Evolutionary conservation across 768 basidiomycete genomes (phyloP).

Genomic region (Termitomyces titanicus): DNA sequence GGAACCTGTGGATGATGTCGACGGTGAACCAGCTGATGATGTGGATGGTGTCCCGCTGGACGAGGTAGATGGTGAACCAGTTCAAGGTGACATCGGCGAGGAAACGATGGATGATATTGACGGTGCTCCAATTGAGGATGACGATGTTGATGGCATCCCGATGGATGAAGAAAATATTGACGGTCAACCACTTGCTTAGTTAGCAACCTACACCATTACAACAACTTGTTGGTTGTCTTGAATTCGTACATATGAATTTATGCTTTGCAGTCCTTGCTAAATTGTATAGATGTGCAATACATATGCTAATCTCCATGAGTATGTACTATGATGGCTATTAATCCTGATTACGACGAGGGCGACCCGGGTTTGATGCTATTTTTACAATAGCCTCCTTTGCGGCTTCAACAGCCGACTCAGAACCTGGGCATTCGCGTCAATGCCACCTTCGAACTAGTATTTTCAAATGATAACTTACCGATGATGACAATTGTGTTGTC

Average conservation of each 20-base stretch:
- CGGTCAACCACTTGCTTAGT: slow-evolving; percentile 1
- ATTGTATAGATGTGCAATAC: neutral
- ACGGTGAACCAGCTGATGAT: slow-evolving; percentile 33
- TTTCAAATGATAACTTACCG: slow-evolving; percentile 44
- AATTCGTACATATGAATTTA: neutral
- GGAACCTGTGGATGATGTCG: slow-evolving; percentile 30
- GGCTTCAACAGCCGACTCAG: slow-evolving; percentile 60
- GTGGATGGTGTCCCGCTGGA: slow-evolving; percentile 43
- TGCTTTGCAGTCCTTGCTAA: neutral
- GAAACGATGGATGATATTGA: slow-evolving; percentile 20
- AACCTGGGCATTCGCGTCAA: slow-evolving; percentile 41
- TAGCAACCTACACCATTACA: neutral
- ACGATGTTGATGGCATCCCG: slow-evolving; percentile 13
- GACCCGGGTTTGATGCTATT: slow-evolving; percentile 42
- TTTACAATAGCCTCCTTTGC: slow-evolving; percentile 77
- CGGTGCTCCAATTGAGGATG: slow-evolving; percentile 15
- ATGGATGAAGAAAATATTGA: slow-evolving; percentile 13
- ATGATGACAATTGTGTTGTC: slow-evolving; percentile 84
- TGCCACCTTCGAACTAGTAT: neutral
- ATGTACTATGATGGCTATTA: slow-evolving; percentile 14
- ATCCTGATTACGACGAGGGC: slow-evolving; percentile 36
- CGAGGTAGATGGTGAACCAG: slow-evolving; percentile 43
- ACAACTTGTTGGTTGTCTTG: no score
- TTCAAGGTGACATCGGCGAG: slow-evolving; percentile 41
- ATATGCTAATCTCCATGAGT: slow-evolving; percentile 1